Percentiles rank a stretch among this genome's conserved stretches.
phyloP scores from a whole-genome alignment of 78 protist genomes.

The Fonticula alba region DNA sequence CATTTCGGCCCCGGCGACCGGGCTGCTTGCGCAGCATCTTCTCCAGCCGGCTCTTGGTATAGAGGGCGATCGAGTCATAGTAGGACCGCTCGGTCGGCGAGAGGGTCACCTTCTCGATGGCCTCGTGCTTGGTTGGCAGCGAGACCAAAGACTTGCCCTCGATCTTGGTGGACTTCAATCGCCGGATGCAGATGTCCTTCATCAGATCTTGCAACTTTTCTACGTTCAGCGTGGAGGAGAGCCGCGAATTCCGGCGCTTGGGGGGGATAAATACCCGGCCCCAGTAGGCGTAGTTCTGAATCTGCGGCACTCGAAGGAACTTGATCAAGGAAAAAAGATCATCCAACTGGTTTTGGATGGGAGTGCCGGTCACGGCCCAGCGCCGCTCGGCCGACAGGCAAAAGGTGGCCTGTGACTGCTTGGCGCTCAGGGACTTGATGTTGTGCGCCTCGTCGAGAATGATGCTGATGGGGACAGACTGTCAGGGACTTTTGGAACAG shows the following conservation, averaged over 20 bases:
- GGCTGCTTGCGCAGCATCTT: too few relatives aligned
- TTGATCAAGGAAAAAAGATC: conserved; percentile 41
- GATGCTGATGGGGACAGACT: too few relatives aligned
- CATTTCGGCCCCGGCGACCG: too few relatives aligned
- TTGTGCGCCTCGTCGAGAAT: background rate
- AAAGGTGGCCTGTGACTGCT: background rate
- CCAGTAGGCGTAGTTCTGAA: too few relatives aligned
- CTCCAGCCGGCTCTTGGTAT: too few relatives aligned
- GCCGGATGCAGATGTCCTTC: background rate
- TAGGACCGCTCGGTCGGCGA: too few relatives aligned
- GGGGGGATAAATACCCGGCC: too few relatives aligned
- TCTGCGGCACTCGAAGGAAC: conserved; percentile 13
- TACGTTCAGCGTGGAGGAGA: background rate
- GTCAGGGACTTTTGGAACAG: background rate
- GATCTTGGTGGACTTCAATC: background rate
- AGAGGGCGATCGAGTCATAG: too few relatives aligned
- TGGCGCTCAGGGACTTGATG: background rate
- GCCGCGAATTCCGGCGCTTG: too few relatives aligned
- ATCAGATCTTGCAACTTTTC: background rate
- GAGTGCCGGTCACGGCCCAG: conserved; percentile 65
- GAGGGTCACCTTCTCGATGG: too few relatives aligned
- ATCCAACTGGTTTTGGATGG: conserved; percentile 41
- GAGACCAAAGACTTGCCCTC: background rate
- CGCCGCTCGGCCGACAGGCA: conserved; percentile 1
- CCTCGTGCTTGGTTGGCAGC: too few relatives aligned